Evolutionary conservation across 805 yeast species (phyloP).

Genomic region (Yamadazyma kitorensis): DNA sequence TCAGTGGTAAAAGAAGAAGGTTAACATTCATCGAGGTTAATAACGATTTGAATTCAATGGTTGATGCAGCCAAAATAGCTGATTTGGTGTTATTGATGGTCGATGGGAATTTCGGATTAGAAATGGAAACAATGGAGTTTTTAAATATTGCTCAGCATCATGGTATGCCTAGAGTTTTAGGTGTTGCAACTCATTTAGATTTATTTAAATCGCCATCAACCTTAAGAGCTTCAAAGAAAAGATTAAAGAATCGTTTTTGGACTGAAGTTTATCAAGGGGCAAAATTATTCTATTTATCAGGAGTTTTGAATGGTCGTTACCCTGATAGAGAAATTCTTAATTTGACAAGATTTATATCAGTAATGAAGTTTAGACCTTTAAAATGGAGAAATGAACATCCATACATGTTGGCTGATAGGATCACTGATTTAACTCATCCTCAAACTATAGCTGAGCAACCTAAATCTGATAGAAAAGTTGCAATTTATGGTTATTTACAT

Average conservation of each 20-base stretch:
- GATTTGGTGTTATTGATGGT: constrained; percentile 85
- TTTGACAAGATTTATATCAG: constrained; percentile 86
- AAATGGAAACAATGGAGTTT: constrained; percentile 99
- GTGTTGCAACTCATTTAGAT: constrained; percentile 94
- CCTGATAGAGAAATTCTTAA: constrained; percentile 96
- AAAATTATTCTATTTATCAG: constrained; percentile 87
- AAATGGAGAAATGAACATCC: constrained; percentile 99
- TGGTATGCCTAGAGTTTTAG: constrained; percentile 97
- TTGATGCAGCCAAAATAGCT: constrained; percentile 93
- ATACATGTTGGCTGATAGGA: constrained; percentile 83
- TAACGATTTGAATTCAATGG: constrained; percentile 92
- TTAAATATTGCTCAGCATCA: constrained; percentile 94
- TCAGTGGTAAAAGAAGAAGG: constrained; percentile 90
- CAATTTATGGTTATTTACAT: constrained; percentile 90
- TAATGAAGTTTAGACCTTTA: constrained; percentile 98
- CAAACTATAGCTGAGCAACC: constrained; percentile 70
- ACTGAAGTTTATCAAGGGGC: constrained; percentile 99
- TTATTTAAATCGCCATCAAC: constrained; percentile 87
- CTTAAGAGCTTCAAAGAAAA: constrained; percentile 84
- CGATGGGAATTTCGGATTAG: constrained; percentile 97
- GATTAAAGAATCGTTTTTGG: constrained; percentile 94
- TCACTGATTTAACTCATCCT: constrained; percentile 94
- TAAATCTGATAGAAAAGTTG: constrained; percentile 84
- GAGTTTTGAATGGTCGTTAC: constrained; percentile 94
- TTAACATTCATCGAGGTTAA: constrained; percentile 90